Conservation (phyloP, 768 basidiomycete genomes). For the Tulasnella sp. region DNA sequence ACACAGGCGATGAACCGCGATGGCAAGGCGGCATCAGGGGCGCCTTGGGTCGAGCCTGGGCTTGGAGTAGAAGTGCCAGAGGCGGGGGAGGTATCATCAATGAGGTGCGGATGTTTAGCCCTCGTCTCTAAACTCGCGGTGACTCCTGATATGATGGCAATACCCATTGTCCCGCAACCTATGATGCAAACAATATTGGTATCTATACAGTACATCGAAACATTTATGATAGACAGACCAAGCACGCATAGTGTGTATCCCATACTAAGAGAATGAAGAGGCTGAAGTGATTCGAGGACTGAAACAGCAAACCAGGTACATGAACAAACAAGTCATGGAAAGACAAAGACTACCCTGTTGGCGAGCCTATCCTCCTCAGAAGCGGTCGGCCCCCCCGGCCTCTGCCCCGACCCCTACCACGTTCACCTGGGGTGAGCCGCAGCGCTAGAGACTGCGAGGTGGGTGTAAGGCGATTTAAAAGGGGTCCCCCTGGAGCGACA, state of each 20-base stretch:
- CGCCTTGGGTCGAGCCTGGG: constrained; percentile 22
- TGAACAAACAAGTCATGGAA: background rate
- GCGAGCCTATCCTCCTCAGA: background rate
- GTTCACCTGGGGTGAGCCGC: background rate
- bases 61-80: constrained; percentile 63
- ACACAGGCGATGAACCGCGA: constrained; percentile 81
- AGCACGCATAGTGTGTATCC: constrained; percentile 87
- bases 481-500: background rate
- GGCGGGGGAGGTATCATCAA: background rate
- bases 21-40: constrained; percentile 58
- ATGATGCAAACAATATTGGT: constrained; percentile 18
- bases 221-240: constrained; percentile 34
- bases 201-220: constrained; percentile 3
- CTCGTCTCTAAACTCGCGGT: constrained; percentile 62
- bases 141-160: constrained; percentile 89
- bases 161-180: constrained; percentile 98
- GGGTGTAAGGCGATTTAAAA: background rate
- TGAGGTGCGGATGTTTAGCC: background rate
- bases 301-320: background rate
- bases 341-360: background rate
- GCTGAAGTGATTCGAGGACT: background rate
- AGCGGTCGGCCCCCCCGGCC: background rate
- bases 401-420: background rate
- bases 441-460: background rate
- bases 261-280: constrained; percentile 35